Conservation (phyloP, 768 basidiomycete species). For the Pleurotus tuoliensis region DNA sequence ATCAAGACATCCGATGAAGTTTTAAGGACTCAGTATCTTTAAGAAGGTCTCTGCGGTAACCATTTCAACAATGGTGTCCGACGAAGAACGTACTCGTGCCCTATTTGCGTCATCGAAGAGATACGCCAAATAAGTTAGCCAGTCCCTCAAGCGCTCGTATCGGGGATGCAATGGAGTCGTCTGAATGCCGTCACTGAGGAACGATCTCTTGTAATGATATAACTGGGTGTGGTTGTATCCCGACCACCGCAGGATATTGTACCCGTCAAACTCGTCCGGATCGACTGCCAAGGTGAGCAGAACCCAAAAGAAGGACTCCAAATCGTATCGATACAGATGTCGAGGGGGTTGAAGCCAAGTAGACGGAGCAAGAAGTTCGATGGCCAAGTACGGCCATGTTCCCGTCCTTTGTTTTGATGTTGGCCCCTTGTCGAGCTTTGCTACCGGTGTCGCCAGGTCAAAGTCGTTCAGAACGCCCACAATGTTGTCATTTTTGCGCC, state of each 20-base stretch:
- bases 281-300: not conserved
- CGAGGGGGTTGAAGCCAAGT: not conserved
- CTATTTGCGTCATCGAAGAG: not conserved
- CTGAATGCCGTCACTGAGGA: no score
- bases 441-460: not conserved
- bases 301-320: conserved; percentile 1
- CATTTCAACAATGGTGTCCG: not conserved
- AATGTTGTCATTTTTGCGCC: not conserved
- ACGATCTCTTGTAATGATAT: no score
- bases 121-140: not conserved
- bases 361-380: not conserved
- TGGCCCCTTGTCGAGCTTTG: not conserved
- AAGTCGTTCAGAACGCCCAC: conserved; percentile 4
- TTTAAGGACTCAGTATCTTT: not conserved
- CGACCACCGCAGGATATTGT: not conserved
- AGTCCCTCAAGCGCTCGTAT: no score
- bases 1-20: no score
- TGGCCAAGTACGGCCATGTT: not conserved
- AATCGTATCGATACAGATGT: not conserved
- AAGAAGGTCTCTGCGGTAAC: not conserved
- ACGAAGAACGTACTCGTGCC: not conserved
- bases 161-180: no score
- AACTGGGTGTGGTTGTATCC: no score
- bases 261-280: not conserved
- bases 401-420: not conserved